Conservation (phyloP, 2,329 filamentous ascomycete species). For the Onygena corvina region DNA sequence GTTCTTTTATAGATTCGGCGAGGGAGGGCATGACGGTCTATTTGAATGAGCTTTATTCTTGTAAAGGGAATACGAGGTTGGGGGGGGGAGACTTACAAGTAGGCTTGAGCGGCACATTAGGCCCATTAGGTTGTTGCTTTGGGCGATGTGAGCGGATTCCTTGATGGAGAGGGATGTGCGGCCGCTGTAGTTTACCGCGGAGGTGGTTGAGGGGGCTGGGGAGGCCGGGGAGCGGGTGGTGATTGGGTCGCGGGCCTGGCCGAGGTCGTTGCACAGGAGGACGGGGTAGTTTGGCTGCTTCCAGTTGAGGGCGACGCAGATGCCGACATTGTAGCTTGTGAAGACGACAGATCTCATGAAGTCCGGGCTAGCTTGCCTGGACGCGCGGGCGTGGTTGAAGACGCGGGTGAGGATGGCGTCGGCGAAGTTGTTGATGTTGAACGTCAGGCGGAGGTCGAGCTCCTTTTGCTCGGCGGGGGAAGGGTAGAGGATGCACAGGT, state of each 20-base stretch:
- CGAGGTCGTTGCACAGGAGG: conserved; percentile 86
- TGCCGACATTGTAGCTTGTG: conserved; percentile 76
- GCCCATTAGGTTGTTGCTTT: conserved; percentile 97
- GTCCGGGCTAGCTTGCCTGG: conserved; percentile 55
- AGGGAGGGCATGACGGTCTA: conserved; percentile 88
- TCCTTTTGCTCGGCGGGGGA: conserved; percentile 58
- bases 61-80: conserved; percentile 6
- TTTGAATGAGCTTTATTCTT: conserved; percentile 11
- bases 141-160: conserved; percentile 82
- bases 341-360: conserved; percentile 81
- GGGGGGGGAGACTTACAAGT: conserved; percentile 49
- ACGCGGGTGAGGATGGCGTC: conserved; percentile 74
- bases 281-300: conserved; percentile 98
- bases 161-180: conserved; percentile 76
- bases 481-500: conserved; percentile 85
- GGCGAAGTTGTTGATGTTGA: conserved; percentile 75
- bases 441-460: conserved; percentile 58
- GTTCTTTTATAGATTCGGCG: conserved; percentile 85
- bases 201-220: conserved; percentile 21
- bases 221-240: conserved; percentile 7
- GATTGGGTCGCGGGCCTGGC: conserved; percentile 36
- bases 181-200: conserved; percentile 48
- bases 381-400: conserved; percentile 72
- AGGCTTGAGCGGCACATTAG: conserved; percentile 79
- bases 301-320: conserved; percentile 95